phyloP scores from a whole-genome alignment of 2,329 filamentous ascomycete genomes.

The Graphiopsis chlorocephala region DNA sequence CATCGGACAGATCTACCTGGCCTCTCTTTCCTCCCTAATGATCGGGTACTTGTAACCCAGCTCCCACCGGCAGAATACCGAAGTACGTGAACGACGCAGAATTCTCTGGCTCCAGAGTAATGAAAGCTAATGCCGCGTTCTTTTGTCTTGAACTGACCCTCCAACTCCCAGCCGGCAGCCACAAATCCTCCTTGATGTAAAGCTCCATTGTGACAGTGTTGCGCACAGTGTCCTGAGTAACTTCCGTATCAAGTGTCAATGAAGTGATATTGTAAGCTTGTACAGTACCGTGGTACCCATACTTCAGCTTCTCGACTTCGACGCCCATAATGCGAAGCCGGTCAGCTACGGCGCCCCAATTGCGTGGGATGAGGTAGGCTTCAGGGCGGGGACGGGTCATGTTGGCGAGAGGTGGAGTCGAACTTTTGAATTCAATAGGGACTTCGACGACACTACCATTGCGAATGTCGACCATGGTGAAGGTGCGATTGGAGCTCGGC shows the following conservation, averaged over 20 bases:
- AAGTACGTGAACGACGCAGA: conserved; percentile 27
- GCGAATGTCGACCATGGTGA: conserved; percentile 24
- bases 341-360: conserved; percentile 24
- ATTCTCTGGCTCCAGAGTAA: conserved; percentile 29
- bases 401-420: conserved; percentile 22
- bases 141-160: conserved; percentile 28
- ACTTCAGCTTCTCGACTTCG: conserved; percentile 24
- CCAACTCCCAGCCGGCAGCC: conserved; percentile 25
- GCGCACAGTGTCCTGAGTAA: conserved; percentile 26
- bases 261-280: conserved; percentile 26
- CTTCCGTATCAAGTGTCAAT: conserved; percentile 19
- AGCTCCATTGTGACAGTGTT: conserved; percentile 24
- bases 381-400: conserved; percentile 24
- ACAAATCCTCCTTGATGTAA: conserved; percentile 20
- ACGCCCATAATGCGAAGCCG: conserved; percentile 26
- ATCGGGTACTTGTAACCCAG: conserved; percentile 28
- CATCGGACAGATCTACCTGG: not conserved
- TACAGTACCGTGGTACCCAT: conserved; percentile 23
- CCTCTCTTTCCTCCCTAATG: conserved; percentile 17
- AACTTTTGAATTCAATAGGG: conserved; percentile 20
- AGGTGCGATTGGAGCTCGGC: conserved; percentile 20
- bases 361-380: conserved; percentile 29
- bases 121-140: conserved; percentile 29
- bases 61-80: conserved; percentile 24
- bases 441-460: conserved; percentile 20